A percentile compares a stretch with the other conserved stretches of the same genome.
Evolutionary conservation across 306 rosid genomes (phyloP).

Genomic region (Fragaria nilgerrensis): DNA sequence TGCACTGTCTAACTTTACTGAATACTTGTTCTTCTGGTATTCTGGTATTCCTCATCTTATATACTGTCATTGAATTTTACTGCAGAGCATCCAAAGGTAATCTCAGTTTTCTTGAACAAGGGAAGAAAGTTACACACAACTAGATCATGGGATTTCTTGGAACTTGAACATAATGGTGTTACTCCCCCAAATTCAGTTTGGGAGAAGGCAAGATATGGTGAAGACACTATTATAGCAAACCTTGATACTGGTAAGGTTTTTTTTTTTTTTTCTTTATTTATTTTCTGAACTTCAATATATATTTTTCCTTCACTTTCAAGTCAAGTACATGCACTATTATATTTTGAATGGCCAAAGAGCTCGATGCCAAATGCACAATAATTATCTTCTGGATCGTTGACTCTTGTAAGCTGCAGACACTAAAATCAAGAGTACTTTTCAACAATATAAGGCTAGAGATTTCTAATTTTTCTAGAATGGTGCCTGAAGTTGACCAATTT

Average conservation of each 20-base stretch:
- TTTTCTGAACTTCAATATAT: neutral
- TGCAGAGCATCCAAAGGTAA: conserved; percentile 64
- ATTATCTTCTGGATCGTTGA: conserved; percentile 40
- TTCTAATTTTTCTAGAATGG: neutral
- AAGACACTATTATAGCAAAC: conserved; percentile 70
- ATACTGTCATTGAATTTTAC: neutral
- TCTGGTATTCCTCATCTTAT: neutral
- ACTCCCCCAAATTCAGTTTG: conserved; percentile 51
- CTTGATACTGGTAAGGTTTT: conserved; percentile 67
- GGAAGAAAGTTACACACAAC: conserved; percentile 88
- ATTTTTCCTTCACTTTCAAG: conserved; percentile 7
- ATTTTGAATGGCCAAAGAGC: neutral
- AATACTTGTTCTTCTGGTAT: neutral
- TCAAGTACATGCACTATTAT: neutral
- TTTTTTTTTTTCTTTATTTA: neutral
- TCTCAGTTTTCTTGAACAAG: conserved; percentile 66
- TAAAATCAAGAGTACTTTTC: neutral
- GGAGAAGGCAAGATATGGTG: conserved; percentile 82
- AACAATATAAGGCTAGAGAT: neutral
- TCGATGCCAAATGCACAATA: neutral
- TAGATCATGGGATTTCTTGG: conserved; percentile 82
- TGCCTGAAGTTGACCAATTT: neutral
- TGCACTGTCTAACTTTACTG: neutral
- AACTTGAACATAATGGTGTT: conserved; percentile 50
- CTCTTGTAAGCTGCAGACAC: conserved; percentile 7